Evolutionary conservation across 75 land plant species (phyloP).

Genomic region (Picea sitchensis): DNA sequence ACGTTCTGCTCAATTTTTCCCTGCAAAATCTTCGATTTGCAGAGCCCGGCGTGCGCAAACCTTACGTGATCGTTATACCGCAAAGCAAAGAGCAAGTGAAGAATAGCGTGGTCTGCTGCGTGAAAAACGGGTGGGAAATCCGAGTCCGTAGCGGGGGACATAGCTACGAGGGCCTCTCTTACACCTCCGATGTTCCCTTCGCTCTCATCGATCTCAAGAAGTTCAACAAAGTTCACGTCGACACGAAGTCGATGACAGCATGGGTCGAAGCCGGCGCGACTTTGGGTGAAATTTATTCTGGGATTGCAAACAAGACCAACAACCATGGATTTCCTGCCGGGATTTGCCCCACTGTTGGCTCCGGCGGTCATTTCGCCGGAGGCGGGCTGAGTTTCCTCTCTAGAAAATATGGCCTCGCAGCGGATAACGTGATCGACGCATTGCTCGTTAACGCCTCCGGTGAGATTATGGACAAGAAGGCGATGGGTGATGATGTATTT

Average conservation of each 20-base stretch:
- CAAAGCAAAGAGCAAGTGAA: neutral
- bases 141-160: constrained; percentile 37
- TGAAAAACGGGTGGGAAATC: constrained; percentile 2
- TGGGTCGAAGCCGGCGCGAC: constrained; percentile 37
- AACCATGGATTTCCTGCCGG: constrained; percentile 32
- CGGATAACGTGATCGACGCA: constrained; percentile 34
- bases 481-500: constrained; percentile 38
- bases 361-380: constrained; percentile 38
- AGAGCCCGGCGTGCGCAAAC: constrained; percentile 11
- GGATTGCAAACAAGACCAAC: neutral
- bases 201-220: constrained; percentile 27
- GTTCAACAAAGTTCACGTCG: constrained; percentile 18
- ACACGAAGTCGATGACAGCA: constrained; percentile 13
- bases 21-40: constrained; percentile 36
- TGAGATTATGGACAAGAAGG: constrained; percentile 10
- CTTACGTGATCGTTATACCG: constrained; percentile 21
- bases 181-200: constrained; percentile 15
- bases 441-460: constrained; percentile 27
- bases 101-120: constrained; percentile 4
- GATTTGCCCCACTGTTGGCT: constrained; percentile 35
- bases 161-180: constrained; percentile 10
- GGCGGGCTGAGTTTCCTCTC: constrained; percentile 33
- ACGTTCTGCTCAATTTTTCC: constrained; percentile 19
- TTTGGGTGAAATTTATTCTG: constrained; percentile 23
- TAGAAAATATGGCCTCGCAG: constrained; percentile 26